phyloP scores from a whole-genome alignment of 306 rosid genomes.

The Corylus avellana region DNA sequence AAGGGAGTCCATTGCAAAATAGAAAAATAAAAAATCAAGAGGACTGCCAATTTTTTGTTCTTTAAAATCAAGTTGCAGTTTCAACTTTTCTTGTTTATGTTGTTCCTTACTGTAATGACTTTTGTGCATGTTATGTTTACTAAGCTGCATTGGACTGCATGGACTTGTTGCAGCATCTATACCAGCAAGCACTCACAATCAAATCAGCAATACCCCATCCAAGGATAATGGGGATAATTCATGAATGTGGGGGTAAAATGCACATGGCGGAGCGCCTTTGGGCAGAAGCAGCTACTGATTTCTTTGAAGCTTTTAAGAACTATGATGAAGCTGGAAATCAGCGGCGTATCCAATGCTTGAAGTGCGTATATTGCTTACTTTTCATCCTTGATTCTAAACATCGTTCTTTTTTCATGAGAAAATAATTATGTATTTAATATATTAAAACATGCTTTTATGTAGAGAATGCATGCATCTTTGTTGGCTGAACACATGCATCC shows the following conservation, averaged over 20 bases:
- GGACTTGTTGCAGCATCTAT: conserved; percentile 81
- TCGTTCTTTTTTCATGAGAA: neutral
- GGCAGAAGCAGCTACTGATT: conserved; percentile 98
- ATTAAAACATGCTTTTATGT: neutral
- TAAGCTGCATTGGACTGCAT: conserved; percentile 23
- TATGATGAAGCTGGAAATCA: conserved; percentile 98
- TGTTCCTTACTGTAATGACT: neutral
- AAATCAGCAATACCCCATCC: conserved; percentile 99
- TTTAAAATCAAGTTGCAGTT: neutral
- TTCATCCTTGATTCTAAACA: conserved; percentile 24
- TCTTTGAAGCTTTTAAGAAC: conserved; percentile 94
- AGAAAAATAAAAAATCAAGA: neutral
- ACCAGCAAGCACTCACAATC: conserved; percentile 93
- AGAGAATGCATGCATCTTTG: neutral
- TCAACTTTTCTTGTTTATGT: neutral
- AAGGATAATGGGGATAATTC: conserved; percentile 96
- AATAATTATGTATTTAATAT: conserved; percentile 1
- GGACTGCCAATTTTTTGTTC: neutral
- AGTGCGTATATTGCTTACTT: conserved; percentile 45
- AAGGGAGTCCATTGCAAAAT: neutral
- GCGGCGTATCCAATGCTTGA: conserved; percentile 95
- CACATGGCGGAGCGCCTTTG: conserved; percentile 99
- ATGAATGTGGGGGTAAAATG: conserved; percentile 99
- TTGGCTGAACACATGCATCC: too few relatives aligned
- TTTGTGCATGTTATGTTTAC: conserved; percentile 27